phyloP scores from a whole-genome alignment of 306 rosid species.

The Styphnolobium japonicum region DNA sequence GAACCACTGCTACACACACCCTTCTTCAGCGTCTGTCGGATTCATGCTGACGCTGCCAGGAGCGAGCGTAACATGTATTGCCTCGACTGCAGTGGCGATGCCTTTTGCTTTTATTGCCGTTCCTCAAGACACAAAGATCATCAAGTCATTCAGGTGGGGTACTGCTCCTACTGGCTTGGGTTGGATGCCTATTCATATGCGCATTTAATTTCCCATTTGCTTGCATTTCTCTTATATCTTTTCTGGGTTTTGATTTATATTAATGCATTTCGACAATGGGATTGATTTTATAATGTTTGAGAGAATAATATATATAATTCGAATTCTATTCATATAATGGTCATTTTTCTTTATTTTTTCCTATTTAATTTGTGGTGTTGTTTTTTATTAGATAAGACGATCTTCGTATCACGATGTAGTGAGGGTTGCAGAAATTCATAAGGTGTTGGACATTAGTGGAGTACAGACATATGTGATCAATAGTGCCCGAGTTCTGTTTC shows the following conservation, averaged over 20 bases:
- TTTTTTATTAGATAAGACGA: conserved; percentile 63
- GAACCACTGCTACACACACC: conserved; percentile 65
- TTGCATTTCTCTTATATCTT: not conserved
- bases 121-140: conserved; percentile 86
- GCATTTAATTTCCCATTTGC: not conserved
- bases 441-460: conserved; percentile 74
- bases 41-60: conserved; percentile 70
- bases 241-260: not conserved
- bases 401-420: conserved; percentile 96
- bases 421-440: conserved; percentile 74
- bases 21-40: conserved; percentile 71
- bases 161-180: no score
- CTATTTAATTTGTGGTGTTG: no score
- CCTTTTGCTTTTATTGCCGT: conserved; percentile 93
- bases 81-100: conserved; percentile 68
- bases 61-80: conserved; percentile 95
- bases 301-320: not conserved
- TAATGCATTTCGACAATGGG: not conserved
- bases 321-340: not conserved
- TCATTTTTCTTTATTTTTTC: not conserved
- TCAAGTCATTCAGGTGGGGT: conserved; percentile 78
- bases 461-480: conserved; percentile 93
- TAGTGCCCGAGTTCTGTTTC: conserved; percentile 85
- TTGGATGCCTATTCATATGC: not conserved
- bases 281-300: not conserved